A percentile compares a stretch with the other conserved stretches of the same genome.
Conservation (phyloP, 1,284 basidiomycete species). For the Schizophyllum commune region DNA sequence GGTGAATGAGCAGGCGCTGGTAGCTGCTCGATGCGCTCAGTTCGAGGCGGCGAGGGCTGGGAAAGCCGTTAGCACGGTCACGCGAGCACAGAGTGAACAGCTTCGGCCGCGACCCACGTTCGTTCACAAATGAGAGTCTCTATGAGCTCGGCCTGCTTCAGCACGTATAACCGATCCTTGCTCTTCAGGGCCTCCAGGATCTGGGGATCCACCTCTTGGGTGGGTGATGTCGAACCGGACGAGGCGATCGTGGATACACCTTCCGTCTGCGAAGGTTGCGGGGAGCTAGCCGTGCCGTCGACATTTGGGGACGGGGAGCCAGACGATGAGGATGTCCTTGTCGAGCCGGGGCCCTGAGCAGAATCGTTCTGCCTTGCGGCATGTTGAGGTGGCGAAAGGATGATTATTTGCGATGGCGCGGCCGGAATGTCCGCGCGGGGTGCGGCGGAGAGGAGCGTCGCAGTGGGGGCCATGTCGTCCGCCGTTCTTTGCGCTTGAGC, state of each 20-base stretch:
- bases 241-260: not conserved
- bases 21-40: constrained; percentile 64
- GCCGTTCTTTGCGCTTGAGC: not conserved
- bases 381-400: not conserved
- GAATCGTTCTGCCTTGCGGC: not conserved
- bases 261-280: not conserved
- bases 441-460: not conserved
- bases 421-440: not conserved
- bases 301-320: not conserved
- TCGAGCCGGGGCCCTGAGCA: too few species aligned
- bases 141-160: constrained; percentile 77
- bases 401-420: not conserved
- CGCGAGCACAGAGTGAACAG: not conserved
- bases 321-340: not conserved
- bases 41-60: constrained; percentile 39
- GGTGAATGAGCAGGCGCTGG: constrained; percentile 74
- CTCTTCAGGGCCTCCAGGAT: constrained; percentile 77
- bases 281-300: not conserved
- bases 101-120: constrained; percentile 36
- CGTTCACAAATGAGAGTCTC: constrained; percentile 67
- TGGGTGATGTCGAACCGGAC: not conserved
- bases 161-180: constrained; percentile 78
- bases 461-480: not conserved
- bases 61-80: constrained; percentile 12
- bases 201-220: constrained; percentile 56